Base-by-base conservation (phyloP, 2,329 filamentous ascomycete species). In the Cordyceps javanica region DNA sequence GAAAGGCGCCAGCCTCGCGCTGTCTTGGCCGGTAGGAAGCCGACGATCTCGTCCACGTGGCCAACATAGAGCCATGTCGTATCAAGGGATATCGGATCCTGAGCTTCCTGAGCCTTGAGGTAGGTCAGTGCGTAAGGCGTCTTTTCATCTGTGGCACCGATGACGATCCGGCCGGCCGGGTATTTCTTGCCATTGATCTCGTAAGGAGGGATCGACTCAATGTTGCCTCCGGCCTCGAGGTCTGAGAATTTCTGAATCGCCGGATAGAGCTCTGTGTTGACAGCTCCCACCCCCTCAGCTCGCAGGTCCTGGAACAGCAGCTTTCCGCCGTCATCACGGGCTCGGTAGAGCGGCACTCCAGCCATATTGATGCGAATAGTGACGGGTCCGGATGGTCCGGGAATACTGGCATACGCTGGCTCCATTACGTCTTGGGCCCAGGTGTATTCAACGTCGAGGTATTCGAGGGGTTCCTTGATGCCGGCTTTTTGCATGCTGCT, bases 21-120 rank as follows among this genome's bases (percentile, higher is more conserved):
- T 14, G 62, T 68, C 10, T 64, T 44, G 1, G 59, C 59, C 3
- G 67, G 67, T 0, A 69, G 42, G 28, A 69, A 68, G n/a, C 68
- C 64, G 0, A 69, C 21, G 13, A 67, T 66, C 57, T 69, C 66
- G 36, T 68, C 67, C 0, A 69, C 65, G 25, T 69, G 67, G 5
- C 66, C 65, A 16, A 69, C 62, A 0, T 23, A 28, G 3, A 69
- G 34, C 66, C 66, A 69, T 0, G 34, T 59, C 2, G 65, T 66
- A 25, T 69, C 72, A 0, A 75, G 62, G 0, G 66, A 3, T 14
- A 46, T 46, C 2, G 44, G 44, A 19, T 46, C 44, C 25, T 46
- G 44, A 1, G 16, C 13, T 13, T 46, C 44, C 44, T 46, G 44
- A 5, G 44, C 44, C 44, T 19, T 13, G 25, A 46, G 16, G 25